These are phyloP conservation scores for Sordariomycetes sp. DNA, from an alignment of 2,329 filamentous ascomycete species.

Conservation along the genomic window DNA sequence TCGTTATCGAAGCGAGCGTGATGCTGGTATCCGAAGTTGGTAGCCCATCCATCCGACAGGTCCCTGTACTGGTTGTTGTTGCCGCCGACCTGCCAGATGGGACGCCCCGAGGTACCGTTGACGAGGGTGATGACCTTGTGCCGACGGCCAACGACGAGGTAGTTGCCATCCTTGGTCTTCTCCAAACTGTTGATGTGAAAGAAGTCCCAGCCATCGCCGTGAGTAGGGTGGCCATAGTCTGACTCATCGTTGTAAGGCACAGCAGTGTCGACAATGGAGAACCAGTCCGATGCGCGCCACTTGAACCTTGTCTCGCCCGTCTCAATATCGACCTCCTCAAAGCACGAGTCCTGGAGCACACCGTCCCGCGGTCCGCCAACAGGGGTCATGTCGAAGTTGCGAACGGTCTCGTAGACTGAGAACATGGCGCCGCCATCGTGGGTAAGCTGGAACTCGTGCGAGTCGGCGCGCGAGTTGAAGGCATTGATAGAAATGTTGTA, in stretches of 20 bases:
- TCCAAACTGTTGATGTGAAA: slow-evolving; percentile 17
- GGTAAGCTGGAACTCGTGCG: slow-evolving; percentile 33
- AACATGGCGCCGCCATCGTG: slow-evolving; percentile 28
- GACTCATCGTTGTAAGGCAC: slow-evolving; percentile 13
- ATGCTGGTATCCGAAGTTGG: slow-evolving; percentile 33
- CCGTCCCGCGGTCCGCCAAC: slow-evolving; percentile 20
- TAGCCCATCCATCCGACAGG: slow-evolving; percentile 18
- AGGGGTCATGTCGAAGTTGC: slow-evolving; percentile 15
- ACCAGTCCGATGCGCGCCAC: slow-evolving; percentile 24
- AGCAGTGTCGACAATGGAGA: slow-evolving; percentile 15
- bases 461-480: slow-evolving; percentile 19
- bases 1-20: slow-evolving; percentile 35
- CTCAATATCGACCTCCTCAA: slow-evolving; percentile 26
- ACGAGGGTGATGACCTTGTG: slow-evolving; percentile 19
- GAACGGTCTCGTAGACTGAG: slow-evolving; percentile 27
- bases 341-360: slow-evolving; percentile 23
- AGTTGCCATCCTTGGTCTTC: slow-evolving; percentile 19
- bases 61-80: slow-evolving; percentile 21
- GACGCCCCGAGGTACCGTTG: slow-evolving; percentile 13
- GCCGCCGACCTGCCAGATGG: slow-evolving; percentile 24
- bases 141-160: slow-evolving; percentile 21
- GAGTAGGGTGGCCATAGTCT: slow-evolving; percentile 4
- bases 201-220: slow-evolving; percentile 14
- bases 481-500: slow-evolving; percentile 21
- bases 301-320: slow-evolving; percentile 25